A percentile compares a stretch with the other conserved stretches of the same genome.
Evolutionary conservation across 257 asterid species (phyloP).

Genomic region (Striga asiatica): DNA sequence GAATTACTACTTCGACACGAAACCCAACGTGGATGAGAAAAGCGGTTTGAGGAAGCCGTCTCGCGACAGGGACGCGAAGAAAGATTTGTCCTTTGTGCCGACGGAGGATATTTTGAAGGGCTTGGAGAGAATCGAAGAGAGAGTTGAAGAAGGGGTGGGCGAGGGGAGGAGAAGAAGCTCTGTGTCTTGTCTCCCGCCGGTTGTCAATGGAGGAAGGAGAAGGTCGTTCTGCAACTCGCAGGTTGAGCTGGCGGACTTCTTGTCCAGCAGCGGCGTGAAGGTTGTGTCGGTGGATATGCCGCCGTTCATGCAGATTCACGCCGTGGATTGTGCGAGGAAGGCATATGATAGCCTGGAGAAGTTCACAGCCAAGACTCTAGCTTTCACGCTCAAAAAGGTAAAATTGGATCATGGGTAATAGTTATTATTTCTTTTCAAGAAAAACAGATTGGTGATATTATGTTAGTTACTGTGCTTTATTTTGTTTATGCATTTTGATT

Average conservation of each 20-base stretch:
- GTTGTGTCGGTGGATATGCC: slow-evolving; percentile 96
- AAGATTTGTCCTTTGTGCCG: slow-evolving; percentile 21
- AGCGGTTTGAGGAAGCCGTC: slow-evolving; percentile 25
- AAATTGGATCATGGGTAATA: background rate
- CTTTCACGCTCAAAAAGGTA: slow-evolving; percentile 81
- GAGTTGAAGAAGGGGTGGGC: slow-evolving; percentile 14
- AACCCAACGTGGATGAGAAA: slow-evolving; percentile 28
- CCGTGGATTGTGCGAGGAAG: slow-evolving; percentile 82
- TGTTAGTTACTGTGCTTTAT: too few species aligned
- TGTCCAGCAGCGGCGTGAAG: slow-evolving; percentile 58
- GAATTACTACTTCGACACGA: slow-evolving; percentile 18
- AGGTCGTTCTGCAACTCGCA: slow-evolving; percentile 61
- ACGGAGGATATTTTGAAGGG: slow-evolving; percentile 24
- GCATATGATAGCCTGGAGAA: slow-evolving; percentile 86
- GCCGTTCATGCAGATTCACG: slow-evolving; percentile 92
- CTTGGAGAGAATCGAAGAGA: slow-evolving; percentile 18
- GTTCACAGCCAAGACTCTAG: slow-evolving; percentile 89
- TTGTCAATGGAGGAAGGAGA: slow-evolving; percentile 36
- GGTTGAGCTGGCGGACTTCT: slow-evolving; percentile 60
- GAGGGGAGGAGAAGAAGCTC: slow-evolving; percentile 28
- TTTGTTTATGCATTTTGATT: too few species aligned
- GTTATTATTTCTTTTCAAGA: background rate
- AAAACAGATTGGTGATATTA: too few species aligned
- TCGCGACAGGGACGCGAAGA: slow-evolving; percentile 15
- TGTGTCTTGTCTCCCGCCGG: slow-evolving; percentile 23